Percentiles rank a stretch among this genome's conserved stretches.
Evolutionary conservation across 192 early-diverging fungal species (phyloP).

Genomic region (Coemansia sp.): DNA sequence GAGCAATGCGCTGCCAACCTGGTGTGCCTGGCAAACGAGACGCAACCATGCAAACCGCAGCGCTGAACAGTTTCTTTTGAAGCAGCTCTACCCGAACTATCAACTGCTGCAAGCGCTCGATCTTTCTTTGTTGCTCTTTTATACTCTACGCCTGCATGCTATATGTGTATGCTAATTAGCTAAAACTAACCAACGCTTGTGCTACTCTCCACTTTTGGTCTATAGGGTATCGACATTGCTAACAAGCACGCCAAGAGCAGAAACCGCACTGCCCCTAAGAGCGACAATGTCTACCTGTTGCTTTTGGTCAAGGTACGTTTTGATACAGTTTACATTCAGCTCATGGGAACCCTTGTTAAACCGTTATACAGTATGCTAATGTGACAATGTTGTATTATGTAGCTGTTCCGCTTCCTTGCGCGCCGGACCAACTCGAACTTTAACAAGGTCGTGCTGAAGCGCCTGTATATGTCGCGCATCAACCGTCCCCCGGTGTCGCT

Average conservation of each 20-base stretch:
- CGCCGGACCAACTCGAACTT: constrained; percentile 98
- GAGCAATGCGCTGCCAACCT: too few relatives aligned
- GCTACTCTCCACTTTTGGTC: not conserved
- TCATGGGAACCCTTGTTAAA: not conserved
- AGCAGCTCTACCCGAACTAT: too few relatives aligned
- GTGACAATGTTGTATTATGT: constrained; percentile 16
- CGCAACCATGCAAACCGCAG: too few relatives aligned
- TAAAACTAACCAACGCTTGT: too few relatives aligned
- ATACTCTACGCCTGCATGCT: not conserved
- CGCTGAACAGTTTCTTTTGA: too few relatives aligned
- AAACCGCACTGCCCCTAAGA: constrained; percentile 84
- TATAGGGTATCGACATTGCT: constrained; percentile 97
- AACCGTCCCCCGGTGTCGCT: constrained; percentile 95
- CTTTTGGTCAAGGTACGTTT: constrained; percentile 86
- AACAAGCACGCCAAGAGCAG: constrained; percentile 98
- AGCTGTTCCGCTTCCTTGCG: constrained; percentile 98
- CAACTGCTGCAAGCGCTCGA: too few relatives aligned
- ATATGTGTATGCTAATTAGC: not conserved
- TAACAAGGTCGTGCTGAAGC: constrained; percentile 98
- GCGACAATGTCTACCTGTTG: constrained; percentile 94
- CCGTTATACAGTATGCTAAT: not conserved
- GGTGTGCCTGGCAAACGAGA: too few relatives aligned
- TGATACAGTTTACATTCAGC: not conserved
- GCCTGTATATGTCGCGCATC: constrained; percentile 97
- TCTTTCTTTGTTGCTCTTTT: not conserved